phyloP scores from a whole-genome alignment of 306 rosid genomes.

The Cicer pinnatifidum region DNA sequence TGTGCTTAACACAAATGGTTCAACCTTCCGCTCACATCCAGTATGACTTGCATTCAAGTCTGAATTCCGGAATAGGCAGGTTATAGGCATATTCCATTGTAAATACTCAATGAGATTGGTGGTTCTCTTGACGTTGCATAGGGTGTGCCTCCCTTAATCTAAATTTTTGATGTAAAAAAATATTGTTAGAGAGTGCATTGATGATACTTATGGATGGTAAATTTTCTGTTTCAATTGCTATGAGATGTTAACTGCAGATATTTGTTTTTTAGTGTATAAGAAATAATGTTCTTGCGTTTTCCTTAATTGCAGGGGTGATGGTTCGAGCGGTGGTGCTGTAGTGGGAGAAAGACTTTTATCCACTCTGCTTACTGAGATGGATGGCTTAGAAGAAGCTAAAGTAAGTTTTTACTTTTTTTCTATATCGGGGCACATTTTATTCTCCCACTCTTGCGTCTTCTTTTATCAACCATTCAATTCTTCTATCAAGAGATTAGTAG shows the following conservation, averaged over 20 bases:
- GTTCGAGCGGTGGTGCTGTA: slow-evolving; percentile 63
- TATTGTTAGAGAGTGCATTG: background rate
- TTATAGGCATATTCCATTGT: no score
- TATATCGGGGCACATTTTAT: slow-evolving; percentile 1
- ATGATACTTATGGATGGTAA: background rate
- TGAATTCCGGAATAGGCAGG: no score
- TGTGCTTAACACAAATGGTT: no score
- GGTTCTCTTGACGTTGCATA: no score
- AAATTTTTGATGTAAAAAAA: no score
- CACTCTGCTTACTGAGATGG: slow-evolving; percentile 91
- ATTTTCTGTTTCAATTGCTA: background rate
- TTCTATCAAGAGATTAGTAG: slow-evolving; percentile 25
- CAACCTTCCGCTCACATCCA: no score
- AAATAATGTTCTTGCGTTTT: slow-evolving; percentile 25
- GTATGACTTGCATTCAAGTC: no score
- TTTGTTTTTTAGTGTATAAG: slow-evolving; percentile 17
- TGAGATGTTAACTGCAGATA: background rate
- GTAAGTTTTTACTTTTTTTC: slow-evolving; percentile 48
- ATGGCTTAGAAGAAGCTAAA: slow-evolving; percentile 94
- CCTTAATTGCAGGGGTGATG: slow-evolving; percentile 69
- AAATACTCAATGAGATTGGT: no score
- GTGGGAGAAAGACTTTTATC: slow-evolving; percentile 93
- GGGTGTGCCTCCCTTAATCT: no score
- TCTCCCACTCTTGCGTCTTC: background rate
- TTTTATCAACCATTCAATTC: slow-evolving; percentile 13